A percentile compares a stretch with the other conserved stretches of the same genome.
phyloP scores from a whole-genome alignment of 2,329 filamentous ascomycete genomes.

The Colletotrichum lindemuthianum region DNA sequence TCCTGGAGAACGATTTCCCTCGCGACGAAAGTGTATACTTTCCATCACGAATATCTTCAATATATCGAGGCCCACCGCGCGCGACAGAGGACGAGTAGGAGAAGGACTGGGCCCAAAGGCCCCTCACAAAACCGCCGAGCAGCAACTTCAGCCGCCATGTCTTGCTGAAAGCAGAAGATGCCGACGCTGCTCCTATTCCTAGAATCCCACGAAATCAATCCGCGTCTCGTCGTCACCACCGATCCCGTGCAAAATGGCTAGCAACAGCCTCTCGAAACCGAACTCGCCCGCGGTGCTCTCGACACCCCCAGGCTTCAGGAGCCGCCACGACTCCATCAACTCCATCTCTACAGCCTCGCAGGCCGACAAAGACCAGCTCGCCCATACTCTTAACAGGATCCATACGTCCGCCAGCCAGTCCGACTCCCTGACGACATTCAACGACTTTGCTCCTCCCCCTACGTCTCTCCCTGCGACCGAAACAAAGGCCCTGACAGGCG shows the following conservation, averaged over 20 bases:
- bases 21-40: constrained; percentile 1
- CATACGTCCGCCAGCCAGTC: constrained; percentile 89
- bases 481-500: constrained; percentile 74
- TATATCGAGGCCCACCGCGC: constrained; percentile 4
- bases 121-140: not conserved
- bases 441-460: constrained; percentile 84
- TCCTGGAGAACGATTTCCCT: not conserved
- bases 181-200: constrained; percentile 12
- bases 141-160: constrained; percentile 11
- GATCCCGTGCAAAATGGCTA: constrained; percentile 41
- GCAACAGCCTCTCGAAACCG: constrained; percentile 44
- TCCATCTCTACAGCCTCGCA: constrained; percentile 53
- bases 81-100: constrained; percentile 12
- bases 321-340: constrained; percentile 51
- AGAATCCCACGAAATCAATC: constrained; percentile 8
- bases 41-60: constrained; percentile 2
- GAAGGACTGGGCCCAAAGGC: constrained; percentile 1
- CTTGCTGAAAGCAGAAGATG: constrained; percentile 22
- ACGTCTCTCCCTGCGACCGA: constrained; percentile 68
- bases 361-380: constrained; percentile 76
- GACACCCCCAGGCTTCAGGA: constrained; percentile 46
- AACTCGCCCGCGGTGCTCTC: constrained; percentile 43
- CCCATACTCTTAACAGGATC: constrained; percentile 84
- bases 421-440: constrained; percentile 88
- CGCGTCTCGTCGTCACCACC: constrained; percentile 6